A percentile compares a stretch with the other conserved stretches of the same genome.
Conservation (phyloP, 2,329 filamentous ascomycete species). For the Xylariaceae sp. region DNA sequence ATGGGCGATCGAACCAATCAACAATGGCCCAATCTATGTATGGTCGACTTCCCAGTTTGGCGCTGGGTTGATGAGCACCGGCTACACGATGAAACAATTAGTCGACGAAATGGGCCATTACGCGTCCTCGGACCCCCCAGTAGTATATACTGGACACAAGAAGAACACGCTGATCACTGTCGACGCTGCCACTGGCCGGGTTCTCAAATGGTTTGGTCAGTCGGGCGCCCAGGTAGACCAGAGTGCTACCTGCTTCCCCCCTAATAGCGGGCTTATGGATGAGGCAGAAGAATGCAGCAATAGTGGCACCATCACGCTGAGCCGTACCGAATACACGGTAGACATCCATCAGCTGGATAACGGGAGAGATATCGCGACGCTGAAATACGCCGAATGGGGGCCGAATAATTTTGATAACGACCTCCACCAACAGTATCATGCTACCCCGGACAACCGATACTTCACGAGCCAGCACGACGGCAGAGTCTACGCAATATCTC, state of each 20-base stretch:
- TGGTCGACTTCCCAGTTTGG: conserved; percentile 64
- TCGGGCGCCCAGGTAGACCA: conserved; percentile 62
- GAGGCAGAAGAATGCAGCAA: conserved; percentile 72
- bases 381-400: conserved; percentile 91
- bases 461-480: conserved; percentile 85
- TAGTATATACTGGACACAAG: conserved; percentile 89
- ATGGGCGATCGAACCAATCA: conserved; percentile 91
- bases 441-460: conserved; percentile 80
- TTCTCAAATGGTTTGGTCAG: conserved; percentile 79
- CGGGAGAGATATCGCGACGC: conserved; percentile 73
- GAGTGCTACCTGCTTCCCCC: conserved; percentile 68
- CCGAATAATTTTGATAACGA: conserved; percentile 89
- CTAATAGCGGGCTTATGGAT: conserved; percentile 60
- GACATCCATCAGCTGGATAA: conserved; percentile 71
- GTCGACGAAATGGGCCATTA: conserved; percentile 80
- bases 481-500: conserved; percentile 73
- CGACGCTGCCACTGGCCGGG: conserved; percentile 76
- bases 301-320: conserved; percentile 74
- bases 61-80: conserved; percentile 58
- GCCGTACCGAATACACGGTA: conserved; percentile 84
- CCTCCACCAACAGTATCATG: conserved; percentile 73
- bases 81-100: conserved; percentile 75
- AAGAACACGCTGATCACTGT: conserved; percentile 85
- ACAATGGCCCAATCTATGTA: conserved; percentile 80
- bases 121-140: conserved; percentile 65